These are phyloP conservation scores for Chrysanthemum lavandulifolium DNA, from an alignment of 129 eudicot species.

Conservation along the genomic window DNA sequence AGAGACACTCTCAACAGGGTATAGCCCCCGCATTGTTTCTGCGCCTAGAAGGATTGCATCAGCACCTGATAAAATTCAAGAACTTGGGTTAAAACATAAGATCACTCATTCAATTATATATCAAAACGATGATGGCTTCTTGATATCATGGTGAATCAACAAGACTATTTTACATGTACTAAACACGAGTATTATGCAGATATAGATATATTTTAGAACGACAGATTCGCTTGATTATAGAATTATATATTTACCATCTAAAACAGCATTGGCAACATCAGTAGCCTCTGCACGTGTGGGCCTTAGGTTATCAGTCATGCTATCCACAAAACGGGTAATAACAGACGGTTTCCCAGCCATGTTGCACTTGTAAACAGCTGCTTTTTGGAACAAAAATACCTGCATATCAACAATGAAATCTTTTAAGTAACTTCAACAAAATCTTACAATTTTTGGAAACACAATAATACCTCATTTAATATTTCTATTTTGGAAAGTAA, in stretches of 20 bases:
- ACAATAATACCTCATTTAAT: no score
- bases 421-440: not conserved
- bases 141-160: not conserved
- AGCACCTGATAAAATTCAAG: constrained; percentile 48
- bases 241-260: constrained; percentile 57
- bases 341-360: constrained; percentile 95
- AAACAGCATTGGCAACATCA: constrained; percentile 88
- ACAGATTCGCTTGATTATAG: not conserved
- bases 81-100: constrained; percentile 4
- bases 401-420: constrained; percentile 19
- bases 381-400: constrained; percentile 86
- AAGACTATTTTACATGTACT: not conserved
- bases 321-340: constrained; percentile 88
- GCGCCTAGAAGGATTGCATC: constrained; percentile 92
- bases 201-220: not conserved
- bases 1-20: constrained; percentile 76
- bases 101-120: not conserved
- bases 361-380: constrained; percentile 81
- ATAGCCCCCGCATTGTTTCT: constrained; percentile 73
- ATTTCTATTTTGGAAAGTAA: no score
- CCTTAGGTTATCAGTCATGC: constrained; percentile 91
- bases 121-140: not conserved
- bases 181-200: constrained; percentile 1
- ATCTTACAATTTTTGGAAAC: no score
- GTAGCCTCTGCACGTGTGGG: constrained; percentile 97